phyloP scores from a whole-genome alignment of 257 asterid genomes.

The Leonotis leonurus region DNA sequence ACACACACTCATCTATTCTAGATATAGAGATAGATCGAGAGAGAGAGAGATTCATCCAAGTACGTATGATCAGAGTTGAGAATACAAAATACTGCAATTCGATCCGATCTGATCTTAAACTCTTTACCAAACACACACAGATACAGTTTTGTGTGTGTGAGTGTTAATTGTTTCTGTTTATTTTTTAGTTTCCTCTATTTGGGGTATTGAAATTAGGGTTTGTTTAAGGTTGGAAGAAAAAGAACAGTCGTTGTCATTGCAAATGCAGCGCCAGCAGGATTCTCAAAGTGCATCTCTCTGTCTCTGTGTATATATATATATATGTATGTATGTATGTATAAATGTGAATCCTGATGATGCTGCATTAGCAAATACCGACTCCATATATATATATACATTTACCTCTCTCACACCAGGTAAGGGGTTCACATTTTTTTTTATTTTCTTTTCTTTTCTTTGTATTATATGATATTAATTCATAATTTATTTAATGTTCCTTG shows the following conservation, averaged over 20 bases:
- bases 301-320: too few relatives aligned
- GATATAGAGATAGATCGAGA: background rate
- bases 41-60: too few relatives aligned
- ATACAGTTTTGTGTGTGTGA: too few relatives aligned
- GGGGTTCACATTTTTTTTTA: background rate
- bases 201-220: constrained; percentile 1
- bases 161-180: too few relatives aligned
- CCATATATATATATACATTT: too few relatives aligned
- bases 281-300: background rate
- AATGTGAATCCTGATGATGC: constrained; percentile 23
- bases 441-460: too few relatives aligned
- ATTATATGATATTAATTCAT: too few relatives aligned
- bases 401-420: background rate
- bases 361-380: constrained; percentile 13
- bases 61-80: background rate
- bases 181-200: too few relatives aligned
- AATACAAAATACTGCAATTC: background rate
- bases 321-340: background rate
- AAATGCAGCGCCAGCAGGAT: constrained; percentile 16
- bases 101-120: background rate
- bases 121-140: background rate
- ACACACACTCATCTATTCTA: too few relatives aligned
- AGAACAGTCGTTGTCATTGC: background rate
- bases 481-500: too few relatives aligned
- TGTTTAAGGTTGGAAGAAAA: background rate